phyloP scores from a whole-genome alignment of 371 early-diverging fungal genomes.

The Chytridiales sp. region DNA sequence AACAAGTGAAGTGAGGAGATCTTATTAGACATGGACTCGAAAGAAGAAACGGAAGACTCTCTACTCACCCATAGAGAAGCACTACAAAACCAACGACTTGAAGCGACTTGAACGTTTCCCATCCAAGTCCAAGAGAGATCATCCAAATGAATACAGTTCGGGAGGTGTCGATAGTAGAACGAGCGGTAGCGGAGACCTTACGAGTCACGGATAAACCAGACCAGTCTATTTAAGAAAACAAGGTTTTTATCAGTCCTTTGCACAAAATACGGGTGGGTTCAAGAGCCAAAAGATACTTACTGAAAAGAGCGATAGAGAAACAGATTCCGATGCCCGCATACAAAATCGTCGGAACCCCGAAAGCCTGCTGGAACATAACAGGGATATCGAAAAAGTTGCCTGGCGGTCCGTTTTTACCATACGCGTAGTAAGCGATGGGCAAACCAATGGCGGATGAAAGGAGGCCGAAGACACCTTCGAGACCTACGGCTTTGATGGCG shows the following conservation, averaged over 20 bases:
- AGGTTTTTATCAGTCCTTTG: too few species aligned
- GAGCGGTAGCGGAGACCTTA: constrained; percentile 79
- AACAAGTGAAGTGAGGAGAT: neutral
- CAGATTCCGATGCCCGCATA: constrained; percentile 75
- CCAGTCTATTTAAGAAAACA: constrained; percentile 54
- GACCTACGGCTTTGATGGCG: constrained; percentile 87
- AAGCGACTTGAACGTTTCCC: constrained; percentile 89
- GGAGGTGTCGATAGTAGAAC: constrained; percentile 94
- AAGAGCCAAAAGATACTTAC: neutral
- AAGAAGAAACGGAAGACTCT: neutral
- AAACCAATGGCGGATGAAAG: constrained; percentile 66
- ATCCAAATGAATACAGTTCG: constrained; percentile 95
- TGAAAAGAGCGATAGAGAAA: constrained; percentile 88
- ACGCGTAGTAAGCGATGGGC: constrained; percentile 71
- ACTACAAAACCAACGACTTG: constrained; percentile 86
- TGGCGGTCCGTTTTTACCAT: constrained; percentile 58
- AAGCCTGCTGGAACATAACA: constrained; percentile 58
- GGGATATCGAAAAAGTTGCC: constrained; percentile 77
- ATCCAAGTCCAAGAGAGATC: constrained; percentile 81
- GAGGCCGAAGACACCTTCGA: constrained; percentile 91
- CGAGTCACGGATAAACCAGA: constrained; percentile 91
- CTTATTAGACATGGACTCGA: neutral
- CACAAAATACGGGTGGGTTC: too few species aligned
- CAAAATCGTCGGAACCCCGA: constrained; percentile 66
- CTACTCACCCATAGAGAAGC: constrained; percentile 70